phyloP scores from a whole-genome alignment of 192 early-diverging fungal genomes.

The Piromyces finnis region DNA sequence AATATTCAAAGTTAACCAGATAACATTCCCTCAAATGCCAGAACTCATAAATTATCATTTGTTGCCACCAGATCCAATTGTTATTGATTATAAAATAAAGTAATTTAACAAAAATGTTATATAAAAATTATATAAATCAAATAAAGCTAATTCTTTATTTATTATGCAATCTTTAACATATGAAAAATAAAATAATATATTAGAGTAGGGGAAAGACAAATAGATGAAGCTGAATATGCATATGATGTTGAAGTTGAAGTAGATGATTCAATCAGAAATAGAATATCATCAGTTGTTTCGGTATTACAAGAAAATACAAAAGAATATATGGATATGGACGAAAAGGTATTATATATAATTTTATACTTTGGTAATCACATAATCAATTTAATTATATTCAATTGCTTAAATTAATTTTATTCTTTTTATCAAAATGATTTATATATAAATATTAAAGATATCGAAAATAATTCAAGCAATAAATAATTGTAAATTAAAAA shows the following conservation, averaged over 20 bases:
- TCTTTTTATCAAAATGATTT: too few species aligned
- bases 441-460: slow-evolving; percentile 20
- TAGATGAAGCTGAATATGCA: slow-evolving; percentile 21
- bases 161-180: too few species aligned
- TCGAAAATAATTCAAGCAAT: slow-evolving; percentile 63
- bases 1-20: slow-evolving; percentile 44
- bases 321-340: slow-evolving; percentile 20
- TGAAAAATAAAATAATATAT: not conserved
- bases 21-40: slow-evolving; percentile 65
- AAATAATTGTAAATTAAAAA: slow-evolving; percentile 73
- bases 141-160: too few species aligned
- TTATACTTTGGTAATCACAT: too few species aligned
- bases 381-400: too few species aligned
- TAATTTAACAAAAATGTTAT: slow-evolving; percentile 6
- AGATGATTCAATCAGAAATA: slow-evolving; percentile 47
- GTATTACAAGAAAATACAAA: slow-evolving; percentile 15
- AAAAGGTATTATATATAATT: slow-evolving; percentile 11
- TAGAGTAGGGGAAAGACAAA: not conserved
- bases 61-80: slow-evolving; percentile 64
- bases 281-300: slow-evolving; percentile 28
- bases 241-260: slow-evolving; percentile 88
- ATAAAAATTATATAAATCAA: too few species aligned
- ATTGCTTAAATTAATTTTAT: too few species aligned
- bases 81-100: slow-evolving; percentile 76
- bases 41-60: slow-evolving; percentile 62